Conservation (phyloP, 1,284 basidiomycete species). For the Schizophyllum commune region DNA sequence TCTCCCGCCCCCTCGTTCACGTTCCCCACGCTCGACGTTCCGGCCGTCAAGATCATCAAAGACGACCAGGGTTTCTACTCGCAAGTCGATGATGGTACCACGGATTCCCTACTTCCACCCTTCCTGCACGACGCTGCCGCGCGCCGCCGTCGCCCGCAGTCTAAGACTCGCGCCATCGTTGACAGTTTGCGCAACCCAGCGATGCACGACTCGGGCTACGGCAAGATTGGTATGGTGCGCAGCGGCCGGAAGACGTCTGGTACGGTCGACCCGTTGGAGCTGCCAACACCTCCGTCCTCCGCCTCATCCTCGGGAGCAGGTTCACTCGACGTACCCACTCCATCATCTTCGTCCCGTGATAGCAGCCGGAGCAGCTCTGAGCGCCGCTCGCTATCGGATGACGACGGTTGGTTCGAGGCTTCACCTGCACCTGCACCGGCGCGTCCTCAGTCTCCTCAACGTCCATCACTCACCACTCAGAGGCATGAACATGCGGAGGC, state of each 20-base stretch:
- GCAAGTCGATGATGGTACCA: slow-evolving; percentile 21
- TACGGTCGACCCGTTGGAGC: neutral
- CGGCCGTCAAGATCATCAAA: slow-evolving; percentile 30
- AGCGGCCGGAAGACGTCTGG: neutral
- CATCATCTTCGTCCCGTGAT: slow-evolving; percentile 16
- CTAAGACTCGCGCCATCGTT: slow-evolving; percentile 39
- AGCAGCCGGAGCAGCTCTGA: slow-evolving; percentile 8
- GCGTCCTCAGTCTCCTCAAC: neutral
- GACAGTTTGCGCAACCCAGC: slow-evolving; percentile 30
- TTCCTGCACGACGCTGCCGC: slow-evolving; percentile 30
- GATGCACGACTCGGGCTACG: neutral
- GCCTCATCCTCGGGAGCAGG: slow-evolving; percentile 4
- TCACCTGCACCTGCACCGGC: slow-evolving; percentile 10
- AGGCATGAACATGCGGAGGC: slow-evolving; percentile 23
- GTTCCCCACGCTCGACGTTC: slow-evolving; percentile 13
- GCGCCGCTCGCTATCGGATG: slow-evolving; percentile 20
- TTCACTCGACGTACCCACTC: slow-evolving; percentile 12
- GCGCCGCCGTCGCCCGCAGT: slow-evolving; percentile 27
- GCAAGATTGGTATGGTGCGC: neutral
- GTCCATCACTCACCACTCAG: slow-evolving; percentile 9
- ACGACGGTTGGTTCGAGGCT: slow-evolving; percentile 29
- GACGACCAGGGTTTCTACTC: slow-evolving; percentile 35
- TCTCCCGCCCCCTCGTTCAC: slow-evolving; percentile 14
- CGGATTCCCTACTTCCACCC: slow-evolving; percentile 26
- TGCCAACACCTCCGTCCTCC: slow-evolving; percentile 21